These are phyloP conservation scores for Phytophthora parvispora DNA, from an alignment of 352 stramenopile genomes.

Conservation along the genomic window DNA sequence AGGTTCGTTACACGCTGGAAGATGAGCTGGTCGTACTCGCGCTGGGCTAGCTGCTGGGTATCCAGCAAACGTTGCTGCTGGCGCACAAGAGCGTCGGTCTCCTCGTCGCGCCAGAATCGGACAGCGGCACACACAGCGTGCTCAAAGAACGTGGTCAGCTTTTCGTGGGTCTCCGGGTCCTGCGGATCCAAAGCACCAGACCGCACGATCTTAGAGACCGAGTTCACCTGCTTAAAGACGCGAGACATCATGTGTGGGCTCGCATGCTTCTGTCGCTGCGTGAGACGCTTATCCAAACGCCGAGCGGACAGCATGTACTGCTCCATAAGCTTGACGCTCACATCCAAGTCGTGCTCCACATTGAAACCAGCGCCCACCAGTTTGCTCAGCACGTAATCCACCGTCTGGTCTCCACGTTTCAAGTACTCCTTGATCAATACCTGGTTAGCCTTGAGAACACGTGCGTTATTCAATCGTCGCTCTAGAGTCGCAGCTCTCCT, in stretches of 20 bases:
- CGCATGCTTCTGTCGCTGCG: slow-evolving; percentile 53
- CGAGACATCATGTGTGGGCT: slow-evolving; percentile 73
- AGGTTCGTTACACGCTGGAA: slow-evolving; percentile 63
- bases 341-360: slow-evolving; percentile 58
- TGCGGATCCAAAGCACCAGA: slow-evolving; percentile 24
- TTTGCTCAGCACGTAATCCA: slow-evolving; percentile 59
- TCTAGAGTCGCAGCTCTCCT: slow-evolving; percentile 48
- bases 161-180: slow-evolving; percentile 29
- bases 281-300: slow-evolving; percentile 66
- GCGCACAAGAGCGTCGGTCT: slow-evolving; percentile 58
- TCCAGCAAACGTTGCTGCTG: slow-evolving; percentile 64
- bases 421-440: slow-evolving; percentile 64
- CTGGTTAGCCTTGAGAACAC: slow-evolving; percentile 53
- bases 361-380: slow-evolving; percentile 42
- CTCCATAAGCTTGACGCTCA: slow-evolving; percentile 70
- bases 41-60: slow-evolving; percentile 31
- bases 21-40: slow-evolving; percentile 79
- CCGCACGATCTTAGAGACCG: slow-evolving; percentile 22
- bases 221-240: slow-evolving; percentile 69
- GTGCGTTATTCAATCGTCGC: slow-evolving; percentile 49
- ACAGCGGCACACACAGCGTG: slow-evolving; percentile 65
- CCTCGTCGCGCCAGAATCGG: slow-evolving; percentile 69
- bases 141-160: slow-evolving; percentile 65
- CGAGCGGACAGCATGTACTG: slow-evolving; percentile 83
- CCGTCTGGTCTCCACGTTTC: slow-evolving; percentile 48